A percentile compares a stretch with the other conserved stretches of the same genome.
phyloP scores from a whole-genome alignment of 768 basidiomycete genomes.

The Mycena crocata region DNA sequence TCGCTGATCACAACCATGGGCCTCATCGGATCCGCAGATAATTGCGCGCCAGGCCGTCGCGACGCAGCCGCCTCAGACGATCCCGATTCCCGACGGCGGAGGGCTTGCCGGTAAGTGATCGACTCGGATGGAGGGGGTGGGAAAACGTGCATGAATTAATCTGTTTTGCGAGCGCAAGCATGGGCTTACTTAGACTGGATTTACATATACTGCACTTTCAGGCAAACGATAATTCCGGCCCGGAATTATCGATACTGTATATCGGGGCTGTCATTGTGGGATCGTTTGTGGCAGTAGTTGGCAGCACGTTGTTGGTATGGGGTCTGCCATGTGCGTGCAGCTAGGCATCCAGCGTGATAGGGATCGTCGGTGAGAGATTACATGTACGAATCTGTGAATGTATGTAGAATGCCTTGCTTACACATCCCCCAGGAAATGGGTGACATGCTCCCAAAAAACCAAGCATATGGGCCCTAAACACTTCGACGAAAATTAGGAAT shows the following conservation, averaged over 20 bases:
- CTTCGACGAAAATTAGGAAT: no score
- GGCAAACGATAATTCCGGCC: conserved; percentile 85
- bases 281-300: conserved; percentile 67
- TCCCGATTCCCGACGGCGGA: conserved; percentile 69
- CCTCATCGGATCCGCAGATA: conserved; percentile 80
- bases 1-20: conserved; percentile 87
- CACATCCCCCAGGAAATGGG: no score
- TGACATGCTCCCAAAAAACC: no score
- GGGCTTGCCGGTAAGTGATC: conserved; percentile 82
- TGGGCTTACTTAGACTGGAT: neutral
- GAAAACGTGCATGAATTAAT: conserved; percentile 62
- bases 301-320: conserved; percentile 73
- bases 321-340: conserved; percentile 41
- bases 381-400: no score
- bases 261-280: conserved; percentile 89
- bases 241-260: no score
- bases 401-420: no score
- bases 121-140: conserved; percentile 90
- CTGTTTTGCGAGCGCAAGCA: neutral
- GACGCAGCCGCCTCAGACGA: conserved; percentile 76
- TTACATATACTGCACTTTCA: conserved; percentile 35
- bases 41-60: conserved; percentile 73
- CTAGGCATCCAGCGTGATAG: no score
- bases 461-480: no score
- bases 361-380: no score